A percentile compares a stretch with the other conserved stretches of the same genome.
These are phyloP conservation scores for Crinitomyces ghanaensis DNA, from an alignment of 805 yeast species.

Conservation along the genomic window DNA sequence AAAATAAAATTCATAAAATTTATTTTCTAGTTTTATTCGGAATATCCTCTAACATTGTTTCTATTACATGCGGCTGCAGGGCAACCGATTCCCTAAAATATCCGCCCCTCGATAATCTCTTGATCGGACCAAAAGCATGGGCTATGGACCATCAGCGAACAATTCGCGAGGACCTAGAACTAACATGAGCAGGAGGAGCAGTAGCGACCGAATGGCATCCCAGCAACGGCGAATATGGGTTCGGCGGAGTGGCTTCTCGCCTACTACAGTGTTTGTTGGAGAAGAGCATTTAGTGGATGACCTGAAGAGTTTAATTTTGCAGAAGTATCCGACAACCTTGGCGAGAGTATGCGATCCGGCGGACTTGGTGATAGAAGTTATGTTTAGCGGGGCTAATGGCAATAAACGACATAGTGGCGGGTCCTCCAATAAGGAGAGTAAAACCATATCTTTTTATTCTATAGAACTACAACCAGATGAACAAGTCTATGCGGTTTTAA, in stretches of 20 bases:
- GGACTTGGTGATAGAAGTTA: constrained; percentile 31
- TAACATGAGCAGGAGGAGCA: too few species aligned
- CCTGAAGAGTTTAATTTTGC: constrained; percentile 51
- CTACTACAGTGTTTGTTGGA: constrained; percentile 59
- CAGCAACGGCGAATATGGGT: constrained; percentile 33
- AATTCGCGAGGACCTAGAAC: too few species aligned
- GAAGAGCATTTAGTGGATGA: constrained; percentile 70
- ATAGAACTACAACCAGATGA: constrained; percentile 16
- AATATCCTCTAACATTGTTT: too few species aligned
- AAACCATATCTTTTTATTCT: too few species aligned
- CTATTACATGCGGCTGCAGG: too few species aligned
- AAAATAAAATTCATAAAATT: too few species aligned
- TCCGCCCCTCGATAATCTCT: too few species aligned
- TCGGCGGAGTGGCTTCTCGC: constrained; percentile 28
- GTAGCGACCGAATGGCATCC: too few species aligned
- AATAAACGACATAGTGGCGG: background rate
- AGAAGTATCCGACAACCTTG: constrained; percentile 56
- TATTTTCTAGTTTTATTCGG: too few species aligned
- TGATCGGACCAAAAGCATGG: too few species aligned
- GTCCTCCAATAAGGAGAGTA: background rate
- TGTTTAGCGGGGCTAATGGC: constrained; percentile 2
- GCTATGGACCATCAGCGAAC: too few species aligned
- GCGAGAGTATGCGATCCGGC: constrained; percentile 58
- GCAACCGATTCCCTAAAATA: too few species aligned
- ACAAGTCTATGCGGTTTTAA: constrained; percentile 10